phyloP scores from a whole-genome alignment of 2,329 filamentous ascomycete species.

The Lizonia empirigonia region DNA sequence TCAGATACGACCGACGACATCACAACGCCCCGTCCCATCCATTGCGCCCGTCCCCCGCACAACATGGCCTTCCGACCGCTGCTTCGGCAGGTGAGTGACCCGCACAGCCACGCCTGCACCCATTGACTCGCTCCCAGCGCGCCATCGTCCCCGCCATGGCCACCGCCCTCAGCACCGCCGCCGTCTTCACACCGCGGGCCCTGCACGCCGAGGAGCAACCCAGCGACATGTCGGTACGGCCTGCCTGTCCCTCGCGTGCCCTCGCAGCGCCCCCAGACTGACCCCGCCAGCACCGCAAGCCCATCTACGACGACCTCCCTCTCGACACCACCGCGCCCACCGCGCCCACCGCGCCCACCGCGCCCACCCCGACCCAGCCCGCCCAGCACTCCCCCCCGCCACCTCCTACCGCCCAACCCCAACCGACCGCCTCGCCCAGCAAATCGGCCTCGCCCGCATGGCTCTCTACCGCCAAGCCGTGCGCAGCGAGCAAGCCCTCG shows the following conservation, averaged over 20 bases:
- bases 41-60: slow-evolving; percentile 41
- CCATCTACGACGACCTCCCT: slow-evolving; percentile 76
- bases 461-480: slow-evolving; percentile 78
- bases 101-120: neutral
- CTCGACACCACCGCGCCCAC: slow-evolving; percentile 48
- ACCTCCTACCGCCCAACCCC: slow-evolving; percentile 66
- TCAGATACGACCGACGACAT: slow-evolving; percentile 22
- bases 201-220: slow-evolving; percentile 56
- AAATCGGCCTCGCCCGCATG: slow-evolving; percentile 80
- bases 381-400: slow-evolving; percentile 35
- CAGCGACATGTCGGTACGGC: slow-evolving; percentile 27
- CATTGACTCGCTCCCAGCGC: slow-evolving; percentile 48
- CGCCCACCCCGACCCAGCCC: slow-evolving; percentile 39
- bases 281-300: slow-evolving; percentile 52
- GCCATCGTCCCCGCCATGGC: slow-evolving; percentile 55
- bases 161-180: slow-evolving; percentile 51
- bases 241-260: neutral
- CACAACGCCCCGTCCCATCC: slow-evolving; percentile 25
- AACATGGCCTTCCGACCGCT: slow-evolving; percentile 61
- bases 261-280: too few species aligned
- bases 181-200: slow-evolving; percentile 54
- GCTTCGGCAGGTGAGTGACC: slow-evolving; percentile 57
- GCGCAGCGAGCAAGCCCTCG: slow-evolving; percentile 79
- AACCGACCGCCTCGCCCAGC: slow-evolving; percentile 83
- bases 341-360: slow-evolving; percentile 40